Conservation (phyloP, 768 basidiomycete genomes). For the Lactifluus rugatus region DNA sequence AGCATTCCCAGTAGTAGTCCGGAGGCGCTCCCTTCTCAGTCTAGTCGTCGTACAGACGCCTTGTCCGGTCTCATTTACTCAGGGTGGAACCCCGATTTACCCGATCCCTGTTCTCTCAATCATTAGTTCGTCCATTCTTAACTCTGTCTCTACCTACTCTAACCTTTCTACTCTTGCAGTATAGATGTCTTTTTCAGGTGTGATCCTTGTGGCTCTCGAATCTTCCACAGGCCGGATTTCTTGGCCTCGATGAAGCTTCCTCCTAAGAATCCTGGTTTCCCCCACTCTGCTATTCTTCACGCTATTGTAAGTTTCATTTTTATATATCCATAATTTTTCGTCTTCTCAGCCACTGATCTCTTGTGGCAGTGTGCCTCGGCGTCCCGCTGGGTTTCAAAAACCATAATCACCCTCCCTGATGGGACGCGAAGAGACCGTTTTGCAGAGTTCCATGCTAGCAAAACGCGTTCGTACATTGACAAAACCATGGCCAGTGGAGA, state of each 20-base stretch:
- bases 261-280: constrained; percentile 74
- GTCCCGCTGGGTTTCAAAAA: constrained; percentile 72
- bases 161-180: constrained; percentile 30
- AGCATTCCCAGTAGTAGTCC: constrained; percentile 20
- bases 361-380: constrained; percentile 63
- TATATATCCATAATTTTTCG: not conserved
- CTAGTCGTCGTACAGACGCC: constrained; percentile 39
- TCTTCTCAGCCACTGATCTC: constrained; percentile 9
- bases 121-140: constrained; percentile 50
- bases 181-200: constrained; percentile 83
- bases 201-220: constrained; percentile 78
- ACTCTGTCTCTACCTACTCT: not conserved
- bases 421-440: constrained; percentile 76
- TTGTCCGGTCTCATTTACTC: constrained; percentile 59
- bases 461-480: constrained; percentile 82
- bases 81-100: constrained; percentile 82
- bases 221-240: constrained; percentile 75
- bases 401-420: constrained; percentile 56
- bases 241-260: constrained; percentile 69
- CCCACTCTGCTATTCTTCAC: constrained; percentile 83
- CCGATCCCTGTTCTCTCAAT: constrained; percentile 59
- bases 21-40: constrained; percentile 10
- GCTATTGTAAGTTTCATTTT: constrained; percentile 54
- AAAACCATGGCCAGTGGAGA: constrained; percentile 84
- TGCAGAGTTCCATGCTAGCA: constrained; percentile 78